phyloP scores from a whole-genome alignment of 305 asterid species.

The Rubia tinctorum region DNA sequence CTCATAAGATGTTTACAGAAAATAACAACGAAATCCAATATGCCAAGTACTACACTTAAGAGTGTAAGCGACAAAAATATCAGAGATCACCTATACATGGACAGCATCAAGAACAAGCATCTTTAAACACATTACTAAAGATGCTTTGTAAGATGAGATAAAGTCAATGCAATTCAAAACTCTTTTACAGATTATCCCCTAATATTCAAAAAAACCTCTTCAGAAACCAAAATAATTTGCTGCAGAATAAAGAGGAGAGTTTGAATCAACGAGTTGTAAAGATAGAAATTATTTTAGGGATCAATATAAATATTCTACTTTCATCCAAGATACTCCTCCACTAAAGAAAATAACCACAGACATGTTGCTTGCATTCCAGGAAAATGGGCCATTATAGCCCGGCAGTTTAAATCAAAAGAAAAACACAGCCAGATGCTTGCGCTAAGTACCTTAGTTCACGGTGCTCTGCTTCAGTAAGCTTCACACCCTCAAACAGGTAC shows the following conservation, averaged over 20 bases:
- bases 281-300: not conserved
- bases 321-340: not conserved
- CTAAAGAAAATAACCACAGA: not conserved
- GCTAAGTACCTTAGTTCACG: conserved; percentile 41
- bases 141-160: not conserved
- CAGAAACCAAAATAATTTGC: not conserved
- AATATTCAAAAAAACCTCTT: not conserved
- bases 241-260: not conserved
- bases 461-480: conserved; percentile 65
- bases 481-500: conserved; percentile 68
- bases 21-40: not conserved
- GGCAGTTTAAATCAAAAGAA: not conserved
- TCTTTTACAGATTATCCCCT: not conserved
- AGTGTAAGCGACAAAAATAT: not conserved
- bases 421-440: not conserved
- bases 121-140: not conserved
- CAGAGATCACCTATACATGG: not conserved
- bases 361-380: not conserved
- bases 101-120: not conserved
- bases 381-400: not conserved
- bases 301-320: not conserved
- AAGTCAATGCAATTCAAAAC: not conserved
- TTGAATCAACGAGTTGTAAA: not conserved
- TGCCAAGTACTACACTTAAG: not conserved
- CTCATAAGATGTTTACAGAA: not conserved